A percentile compares a stretch with the other conserved stretches of the same genome.
These are phyloP conservation scores for Candida smagusa DNA, from an alignment of 1,139 yeast species.

Conservation along the genomic window DNA sequence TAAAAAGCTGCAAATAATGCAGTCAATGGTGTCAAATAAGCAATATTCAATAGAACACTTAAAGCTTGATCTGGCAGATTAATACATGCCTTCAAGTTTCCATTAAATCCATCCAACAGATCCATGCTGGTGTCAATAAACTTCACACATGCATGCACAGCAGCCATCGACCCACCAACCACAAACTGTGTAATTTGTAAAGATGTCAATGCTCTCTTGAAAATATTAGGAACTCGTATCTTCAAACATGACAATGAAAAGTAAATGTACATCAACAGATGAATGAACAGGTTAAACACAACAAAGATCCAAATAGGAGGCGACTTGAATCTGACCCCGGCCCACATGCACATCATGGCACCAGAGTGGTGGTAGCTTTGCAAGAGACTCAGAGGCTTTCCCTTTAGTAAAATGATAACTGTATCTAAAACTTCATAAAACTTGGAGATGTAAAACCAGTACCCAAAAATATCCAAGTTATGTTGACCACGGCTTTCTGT, in stretches of 20 bases:
- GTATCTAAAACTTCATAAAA: constrained; percentile 75
- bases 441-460: constrained; percentile 68
- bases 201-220: constrained; percentile 62
- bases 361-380: constrained; percentile 82
- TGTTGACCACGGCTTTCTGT: constrained; percentile 20
- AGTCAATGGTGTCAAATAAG: constrained; percentile 68
- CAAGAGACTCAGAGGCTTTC: constrained; percentile 63
- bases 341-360: constrained; percentile 84
- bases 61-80: constrained; percentile 60
- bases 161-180: constrained; percentile 67
- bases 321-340: constrained; percentile 66
- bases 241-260: constrained; percentile 63
- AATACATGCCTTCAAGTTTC: constrained; percentile 49
- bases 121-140: constrained; percentile 46
- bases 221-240: constrained; percentile 54
- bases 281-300: constrained; percentile 75
- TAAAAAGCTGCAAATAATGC: constrained; percentile 68
- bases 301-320: constrained; percentile 84
- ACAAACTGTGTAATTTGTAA: constrained; percentile 72
- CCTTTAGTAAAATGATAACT: constrained; percentile 63
- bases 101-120: constrained; percentile 5
- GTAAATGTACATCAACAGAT: constrained; percentile 73
- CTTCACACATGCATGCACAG: constrained; percentile 59
- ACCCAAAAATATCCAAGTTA: constrained; percentile 61
- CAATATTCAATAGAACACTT: constrained; percentile 61